Conservation (phyloP, 1,284 basidiomycete species). For the Grifola frondosa region DNA sequence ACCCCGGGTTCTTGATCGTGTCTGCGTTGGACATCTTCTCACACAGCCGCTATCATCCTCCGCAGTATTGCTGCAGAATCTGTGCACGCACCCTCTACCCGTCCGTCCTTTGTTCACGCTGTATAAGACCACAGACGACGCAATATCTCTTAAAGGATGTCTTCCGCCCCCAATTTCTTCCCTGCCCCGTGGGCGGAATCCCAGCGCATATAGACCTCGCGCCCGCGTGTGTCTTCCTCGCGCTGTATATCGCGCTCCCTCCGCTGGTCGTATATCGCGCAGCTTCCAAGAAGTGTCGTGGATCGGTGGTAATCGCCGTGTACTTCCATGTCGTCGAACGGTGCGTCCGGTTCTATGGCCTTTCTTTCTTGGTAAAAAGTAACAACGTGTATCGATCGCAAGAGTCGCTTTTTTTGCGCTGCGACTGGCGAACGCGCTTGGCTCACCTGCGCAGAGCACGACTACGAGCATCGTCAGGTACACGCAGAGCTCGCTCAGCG, state of each 20-base stretch:
- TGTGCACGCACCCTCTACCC: too few relatives aligned
- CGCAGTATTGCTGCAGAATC: too few relatives aligned
- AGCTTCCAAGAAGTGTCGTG: neutral
- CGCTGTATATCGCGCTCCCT: slow-evolving; percentile 1
- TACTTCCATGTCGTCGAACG: neutral
- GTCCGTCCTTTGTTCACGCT: too few relatives aligned
- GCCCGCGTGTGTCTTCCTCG: slow-evolving; percentile 2
- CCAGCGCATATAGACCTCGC: neutral
- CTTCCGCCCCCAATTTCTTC: too few relatives aligned
- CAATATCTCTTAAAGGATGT: too few relatives aligned
- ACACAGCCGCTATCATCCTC: too few relatives aligned
- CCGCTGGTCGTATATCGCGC: slow-evolving; percentile 3
- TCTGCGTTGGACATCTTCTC: too few relatives aligned
- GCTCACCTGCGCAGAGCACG: neutral
- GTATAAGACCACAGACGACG: too few relatives aligned
- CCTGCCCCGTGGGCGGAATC: slow-evolving; percentile 1
- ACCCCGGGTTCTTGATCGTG: too few relatives aligned
- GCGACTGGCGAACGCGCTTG: neutral
- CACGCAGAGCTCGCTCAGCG: slow-evolving; percentile 5
- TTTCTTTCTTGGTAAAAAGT: neutral
- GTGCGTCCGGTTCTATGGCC: neutral
- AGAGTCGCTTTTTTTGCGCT: neutral
- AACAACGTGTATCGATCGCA: neutral
- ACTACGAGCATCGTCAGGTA: neutral
- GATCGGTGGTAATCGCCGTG: neutral